Evolutionary conservation across 192 early-diverging fungal species (phyloP).

Genomic region (Backusella macrospora): DNA sequence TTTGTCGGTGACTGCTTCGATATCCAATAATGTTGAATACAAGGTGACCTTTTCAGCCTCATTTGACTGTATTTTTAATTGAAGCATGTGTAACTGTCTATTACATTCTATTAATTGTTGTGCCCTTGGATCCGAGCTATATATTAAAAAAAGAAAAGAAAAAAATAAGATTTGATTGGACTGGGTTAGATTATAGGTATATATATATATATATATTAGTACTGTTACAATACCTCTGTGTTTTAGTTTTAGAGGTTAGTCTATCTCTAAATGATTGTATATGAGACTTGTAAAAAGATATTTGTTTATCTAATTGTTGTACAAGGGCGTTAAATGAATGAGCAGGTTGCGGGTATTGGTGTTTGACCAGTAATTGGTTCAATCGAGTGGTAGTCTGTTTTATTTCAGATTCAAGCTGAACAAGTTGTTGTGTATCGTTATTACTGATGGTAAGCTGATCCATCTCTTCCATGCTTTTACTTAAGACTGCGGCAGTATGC

Average conservation of each 20-base stretch:
- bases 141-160: not conserved
- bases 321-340: slow-evolving; percentile 15
- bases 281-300: not conserved
- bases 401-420: slow-evolving; percentile 8
- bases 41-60: not conserved
- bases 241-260: not conserved
- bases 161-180: too few relatives aligned
- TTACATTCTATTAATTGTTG: not conserved
- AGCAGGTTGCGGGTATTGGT: slow-evolving; percentile 4
- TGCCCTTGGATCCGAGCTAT: not conserved
- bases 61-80: slow-evolving; percentile 7
- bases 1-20: slow-evolving; percentile 30
- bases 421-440: not conserved
- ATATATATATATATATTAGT: too few relatives aligned
- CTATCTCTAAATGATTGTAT: not conserved
- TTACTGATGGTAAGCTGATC: slow-evolving; percentile 24
- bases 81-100: slow-evolving; percentile 1
- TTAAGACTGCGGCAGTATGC: slow-evolving; percentile 57
- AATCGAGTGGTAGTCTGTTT: slow-evolving; percentile 2
- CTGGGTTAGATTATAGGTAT: not conserved
- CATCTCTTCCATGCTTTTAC: slow-evolving; percentile 46
- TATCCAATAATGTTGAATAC: not conserved
- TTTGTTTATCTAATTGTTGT: slow-evolving; percentile 3
- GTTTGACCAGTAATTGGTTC: not conserved
- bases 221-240: not conserved